Base-by-base conservation (phyloP, 2,329 filamentous ascomycete genomes). In the Colletotrichum sp. region DNA sequence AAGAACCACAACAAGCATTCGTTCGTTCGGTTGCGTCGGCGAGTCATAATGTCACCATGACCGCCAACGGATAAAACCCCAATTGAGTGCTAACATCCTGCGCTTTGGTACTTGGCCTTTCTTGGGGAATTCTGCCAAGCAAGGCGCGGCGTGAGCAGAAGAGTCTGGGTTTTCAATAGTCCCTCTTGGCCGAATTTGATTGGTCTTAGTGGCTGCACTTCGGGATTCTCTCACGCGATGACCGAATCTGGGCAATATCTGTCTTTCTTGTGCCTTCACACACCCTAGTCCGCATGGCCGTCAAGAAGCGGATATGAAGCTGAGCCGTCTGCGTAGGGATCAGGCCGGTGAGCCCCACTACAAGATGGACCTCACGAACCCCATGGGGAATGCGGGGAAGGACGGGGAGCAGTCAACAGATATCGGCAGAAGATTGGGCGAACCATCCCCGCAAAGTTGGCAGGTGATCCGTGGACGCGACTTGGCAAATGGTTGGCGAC, bases 401-500 rank as follows among this genome's bases (percentile, higher is more conserved):
- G 30, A 26, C 24, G 15, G 18, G n/a, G 10, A 5, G 10, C 55
- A 28, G 24, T 60, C 34, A 7, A 49, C 59, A 8, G 16, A 49
- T 10, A 49, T 67, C 55, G 36, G 49, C 15, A 24, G 10, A 49
- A 64, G 30, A 36, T 55, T 52, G 68, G 34, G 36, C 69, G 72
- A 72, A 44, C 32, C 26, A 13, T 67, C 28, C 16, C 32, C 26
- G 21, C 9, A 26, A n/a, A 39, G 49, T 52, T 67, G 32, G 21
- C 62, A 72, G 30, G 52, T 67, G 28, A 30, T 52, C 49, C 13
- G 39, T 34, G 15, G 13, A 13, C 16, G 28, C 26, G 49, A 60
- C 72, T 72, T 75, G 69, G 72, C 72, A 28, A 13, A 71, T 39
- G 30, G 10, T 69, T 64, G 69, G 49, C 34, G 32, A 66, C 72